A percentile compares a stretch with the other conserved stretches of the same genome.
Conservation (phyloP, 768 basidiomycete species). For the Suillus weaverae region DNA sequence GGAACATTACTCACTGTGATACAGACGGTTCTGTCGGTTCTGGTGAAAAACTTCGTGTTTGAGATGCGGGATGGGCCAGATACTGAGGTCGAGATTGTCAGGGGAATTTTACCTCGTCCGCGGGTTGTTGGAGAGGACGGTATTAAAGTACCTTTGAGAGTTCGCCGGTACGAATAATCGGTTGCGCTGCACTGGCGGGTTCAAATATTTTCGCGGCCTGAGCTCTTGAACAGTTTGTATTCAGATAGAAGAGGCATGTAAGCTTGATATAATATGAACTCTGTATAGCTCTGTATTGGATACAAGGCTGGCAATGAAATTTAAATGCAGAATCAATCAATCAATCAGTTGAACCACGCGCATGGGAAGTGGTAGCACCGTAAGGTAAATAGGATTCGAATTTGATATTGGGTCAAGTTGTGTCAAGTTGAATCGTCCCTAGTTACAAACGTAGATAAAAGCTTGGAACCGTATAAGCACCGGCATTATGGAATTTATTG, state of each 20-base stretch:
- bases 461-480: neutral
- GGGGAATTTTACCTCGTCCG: conserved; percentile 16
- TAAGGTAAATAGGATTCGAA: neutral
- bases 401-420: neutral
- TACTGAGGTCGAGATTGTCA: conserved; percentile 5
- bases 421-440: neutral
- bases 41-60: conserved; percentile 31
- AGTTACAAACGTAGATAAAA: neutral
- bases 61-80: conserved; percentile 13
- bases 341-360: neutral
- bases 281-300: neutral
- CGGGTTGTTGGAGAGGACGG: conserved; percentile 27
- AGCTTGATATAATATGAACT: neutral
- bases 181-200: neutral
- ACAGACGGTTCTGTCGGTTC: conserved; percentile 44
- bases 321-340: neutral
- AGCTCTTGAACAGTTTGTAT: neutral
- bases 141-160: conserved; percentile 30
- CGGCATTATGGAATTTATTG: neutral
- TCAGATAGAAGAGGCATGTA: neutral
- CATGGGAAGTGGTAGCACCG: neutral
- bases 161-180: conserved; percentile 23
- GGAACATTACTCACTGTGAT: neutral
- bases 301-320: neutral
- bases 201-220: neutral